Evolutionary conservation across 2,329 filamentous ascomycete genomes (phyloP), one percentile per base, ranked within the genome.

Genomic region (Pezicula radicicola): DNA sequence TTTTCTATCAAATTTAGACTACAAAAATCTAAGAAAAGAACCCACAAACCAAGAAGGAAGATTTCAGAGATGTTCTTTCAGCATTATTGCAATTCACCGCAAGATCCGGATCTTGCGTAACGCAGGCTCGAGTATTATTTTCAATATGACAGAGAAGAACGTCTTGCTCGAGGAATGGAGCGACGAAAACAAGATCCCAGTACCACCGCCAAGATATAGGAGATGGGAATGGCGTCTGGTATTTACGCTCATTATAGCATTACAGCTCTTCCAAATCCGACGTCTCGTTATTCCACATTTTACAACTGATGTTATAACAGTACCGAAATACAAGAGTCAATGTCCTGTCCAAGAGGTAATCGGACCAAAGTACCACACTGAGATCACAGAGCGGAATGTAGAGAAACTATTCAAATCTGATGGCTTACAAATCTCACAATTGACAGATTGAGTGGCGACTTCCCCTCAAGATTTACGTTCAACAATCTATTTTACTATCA

Each of bases 381-480:
- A n/a, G 19, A 40, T 40, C 37, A 40, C 37, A n/a, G 37, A 40
- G 37, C 37, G 37, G 19, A 40, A 40, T 40, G 37, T 40, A 12
- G 7, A 40, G 37, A n/a, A 19, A 19, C 9, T 40, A n/a, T 40
- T 40, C 37, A 40, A 40, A 40, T 40, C 37, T 8, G 19, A 19
- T 19, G 37, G 12, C 19, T 40, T 10, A 40, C 9, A 13, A 19
- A 40, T 44, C 46, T 27, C 3, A 47, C 8, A 33, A 81, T 51
- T 69, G 84, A 2, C 80, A 85, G 56, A 70, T 86, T 27, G 77
- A 77, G 61, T 0, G 83, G 83, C 13, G 88, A 40, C 19, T 40
- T 40, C 19, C 37, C 37, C 10, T 40, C 37, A 6, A 40, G 37
- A 19, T 40, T 40, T 13, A 40, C 37, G 15, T 40, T 13, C 9